These are phyloP conservation scores for Cucurbita maxima DNA, from an alignment of 306 rosid genomes.

Conservation along the genomic window DNA sequence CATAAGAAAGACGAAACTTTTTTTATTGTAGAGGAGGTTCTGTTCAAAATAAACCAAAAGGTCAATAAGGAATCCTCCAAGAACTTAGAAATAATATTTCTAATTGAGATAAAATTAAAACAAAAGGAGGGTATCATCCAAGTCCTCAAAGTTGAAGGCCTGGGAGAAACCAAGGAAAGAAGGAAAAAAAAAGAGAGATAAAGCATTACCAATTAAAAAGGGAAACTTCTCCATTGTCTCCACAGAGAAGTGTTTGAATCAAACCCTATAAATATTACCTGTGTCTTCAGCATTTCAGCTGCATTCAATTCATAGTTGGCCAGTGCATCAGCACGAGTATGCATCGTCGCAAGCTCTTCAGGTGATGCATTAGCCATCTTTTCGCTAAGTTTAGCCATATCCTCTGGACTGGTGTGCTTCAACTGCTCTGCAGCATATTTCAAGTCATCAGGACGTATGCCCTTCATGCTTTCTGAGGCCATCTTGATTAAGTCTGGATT, in stretches of 20 bases:
- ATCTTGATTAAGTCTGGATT: constrained; percentile 82
- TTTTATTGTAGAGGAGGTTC: not conserved
- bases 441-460: constrained; percentile 68
- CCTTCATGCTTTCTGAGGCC: constrained; percentile 94
- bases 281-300: constrained; percentile 80
- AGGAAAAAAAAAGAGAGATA: not conserved
- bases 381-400: constrained; percentile 88
- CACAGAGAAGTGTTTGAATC: not conserved
- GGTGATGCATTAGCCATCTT: constrained; percentile 77
- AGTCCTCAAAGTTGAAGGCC: not conserved
- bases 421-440: constrained; percentile 75
- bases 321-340: constrained; percentile 54
- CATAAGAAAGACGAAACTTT: not conserved
- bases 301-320: constrained; percentile 48
- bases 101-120: not conserved
- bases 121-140: not conserved
- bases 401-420: constrained; percentile 78
- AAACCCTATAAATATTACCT: constrained; percentile 23
- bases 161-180: not conserved
- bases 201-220: not conserved
- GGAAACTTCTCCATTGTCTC: not conserved
- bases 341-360: constrained; percentile 74
- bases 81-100: not conserved
- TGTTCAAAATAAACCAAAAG: not conserved
- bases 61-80: not conserved